Base-by-base conservation (phyloP, 2,329 filamentous ascomycete species). In the Fusarium concolor region DNA sequence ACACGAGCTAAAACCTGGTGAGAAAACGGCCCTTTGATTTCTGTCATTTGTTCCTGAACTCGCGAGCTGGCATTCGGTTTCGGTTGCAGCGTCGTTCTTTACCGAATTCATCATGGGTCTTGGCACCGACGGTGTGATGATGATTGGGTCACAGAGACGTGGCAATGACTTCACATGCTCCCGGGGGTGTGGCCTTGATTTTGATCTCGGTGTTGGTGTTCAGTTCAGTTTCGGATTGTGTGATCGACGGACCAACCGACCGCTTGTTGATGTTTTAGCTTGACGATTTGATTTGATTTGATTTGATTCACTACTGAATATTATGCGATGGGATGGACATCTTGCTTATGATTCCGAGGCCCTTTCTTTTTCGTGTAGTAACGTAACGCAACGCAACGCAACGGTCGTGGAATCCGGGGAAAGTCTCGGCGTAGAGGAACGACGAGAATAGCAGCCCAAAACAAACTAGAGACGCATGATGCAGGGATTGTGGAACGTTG, bases 101-200 rank as follows among this genome's bases (percentile, higher is more conserved):
- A 44, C 71, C 67, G 51, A 26, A 74, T 71, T 43, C 68, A 71
- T 71, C 67, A 47, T 41, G 41, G 49, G 38, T 39, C 57, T 62
- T 64, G 66, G 56, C 55, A 44, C 39, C 18, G 24, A 55, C 39
- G 22, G 31, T 35, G 55, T 43, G 42, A 47, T 43, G 42, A 47
- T 73, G 71, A 73, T 73, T 74, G 71, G 70, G 35, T 55, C 42
- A 57, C 29, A n/a, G 46, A 59, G 60, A 52, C 64, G 65, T 67
- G 66, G 56, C 62, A 42, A 74, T 74, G 72, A 75, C 72, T 74
- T 74, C 72, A 74, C 70, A 51, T 52, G 59, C 29, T 59, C 46
- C 45, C 33, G 14, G 51, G 46, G 53, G 37, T 55, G 56, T 58
- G 44, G 42, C 56, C 62, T 62, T 67, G 56, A 28, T 49, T 49